Evolutionary conservation across 2,329 filamentous ascomycete species (phyloP).

Genomic region (Alternaria sp.): DNA sequence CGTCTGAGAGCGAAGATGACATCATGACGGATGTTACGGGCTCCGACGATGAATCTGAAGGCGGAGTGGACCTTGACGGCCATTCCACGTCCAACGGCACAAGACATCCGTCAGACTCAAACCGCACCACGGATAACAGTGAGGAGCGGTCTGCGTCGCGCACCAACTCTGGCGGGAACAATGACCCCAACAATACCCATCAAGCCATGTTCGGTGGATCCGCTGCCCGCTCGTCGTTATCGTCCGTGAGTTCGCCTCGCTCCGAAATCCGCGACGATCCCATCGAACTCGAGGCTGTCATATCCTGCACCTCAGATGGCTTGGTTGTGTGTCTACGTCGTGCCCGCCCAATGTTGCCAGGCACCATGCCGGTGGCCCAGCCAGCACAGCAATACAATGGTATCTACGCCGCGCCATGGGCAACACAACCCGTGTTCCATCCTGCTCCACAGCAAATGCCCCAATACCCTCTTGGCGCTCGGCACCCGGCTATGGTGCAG

Average conservation of each 20-base stretch:
- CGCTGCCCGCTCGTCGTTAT: slow-evolving; percentile 36
- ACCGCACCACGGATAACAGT: slow-evolving; percentile 23
- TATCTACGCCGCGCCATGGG: slow-evolving; percentile 83
- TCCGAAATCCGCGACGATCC: slow-evolving; percentile 46
- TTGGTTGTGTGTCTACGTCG: slow-evolving; percentile 80
- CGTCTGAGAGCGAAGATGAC: slow-evolving; percentile 58
- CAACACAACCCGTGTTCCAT: slow-evolving; percentile 65
- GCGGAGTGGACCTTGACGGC: slow-evolving; percentile 52
- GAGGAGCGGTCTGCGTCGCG: slow-evolving; percentile 34
- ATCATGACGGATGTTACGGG: slow-evolving; percentile 57
- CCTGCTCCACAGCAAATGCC: slow-evolving; percentile 49
- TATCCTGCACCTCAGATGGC: slow-evolving; percentile 88
- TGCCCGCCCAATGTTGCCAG: slow-evolving; percentile 73
- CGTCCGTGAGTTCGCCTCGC: slow-evolving; percentile 30
- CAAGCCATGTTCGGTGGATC: slow-evolving; percentile 35
- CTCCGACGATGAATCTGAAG: slow-evolving; percentile 57
- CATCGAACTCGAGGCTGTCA: slow-evolving; percentile 84
- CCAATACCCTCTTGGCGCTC: slow-evolving; percentile 44
- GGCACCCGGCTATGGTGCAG: slow-evolving; percentile 54
- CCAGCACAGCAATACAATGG: slow-evolving; percentile 52
- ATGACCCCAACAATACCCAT: slow-evolving; percentile 48
- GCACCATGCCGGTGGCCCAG: slow-evolving; percentile 27
- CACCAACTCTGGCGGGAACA: slow-evolving; percentile 57
- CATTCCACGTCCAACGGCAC: slow-evolving; percentile 20
- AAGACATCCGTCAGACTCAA: slow-evolving; percentile 26